phyloP scores from a whole-genome alignment of 2,329 filamentous ascomycete genomes.

The Hypoxylon sp. region DNA sequence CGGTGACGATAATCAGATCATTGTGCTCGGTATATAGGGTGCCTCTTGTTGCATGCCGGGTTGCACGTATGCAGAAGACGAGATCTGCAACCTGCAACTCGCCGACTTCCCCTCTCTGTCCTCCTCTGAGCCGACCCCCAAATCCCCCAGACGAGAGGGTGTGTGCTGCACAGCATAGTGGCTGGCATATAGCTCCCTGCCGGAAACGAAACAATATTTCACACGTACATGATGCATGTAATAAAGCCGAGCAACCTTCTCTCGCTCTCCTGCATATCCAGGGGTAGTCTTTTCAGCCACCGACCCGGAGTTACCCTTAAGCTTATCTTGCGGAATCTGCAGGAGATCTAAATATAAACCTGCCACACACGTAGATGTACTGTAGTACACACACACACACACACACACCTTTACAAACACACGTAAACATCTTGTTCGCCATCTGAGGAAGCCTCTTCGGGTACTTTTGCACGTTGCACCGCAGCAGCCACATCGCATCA shows the following conservation, averaged over 20 bases:
- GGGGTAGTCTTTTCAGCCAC: background rate
- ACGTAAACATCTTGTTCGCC: too few relatives aligned
- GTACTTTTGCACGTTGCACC: background rate
- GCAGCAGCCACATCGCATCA: background rate
- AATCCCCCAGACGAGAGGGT: conserved; percentile 1
- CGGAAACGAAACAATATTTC: conserved; percentile 27
- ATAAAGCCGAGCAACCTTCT: background rate
- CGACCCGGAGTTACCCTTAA: background rate
- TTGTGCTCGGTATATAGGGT: conserved; percentile 11
- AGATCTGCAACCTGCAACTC: conserved; percentile 2
- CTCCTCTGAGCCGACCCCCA: background rate
- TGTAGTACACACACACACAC: background rate
- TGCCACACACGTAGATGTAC: background rate
- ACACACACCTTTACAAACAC: too few relatives aligned
- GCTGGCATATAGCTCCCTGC: background rate
- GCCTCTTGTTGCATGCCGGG: background rate
- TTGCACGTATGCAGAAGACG: background rate
- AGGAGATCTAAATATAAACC: background rate
- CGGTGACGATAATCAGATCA: conserved; percentile 31
- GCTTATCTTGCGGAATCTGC: background rate
- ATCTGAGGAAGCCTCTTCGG: background rate
- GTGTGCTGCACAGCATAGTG: conserved; percentile 3
- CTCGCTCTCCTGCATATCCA: background rate
- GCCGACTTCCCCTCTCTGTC: background rate
- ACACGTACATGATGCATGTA: conserved; percentile 11